Conservation (phyloP, 768 basidiomycete species). For the Mycena haematopus region DNA sequence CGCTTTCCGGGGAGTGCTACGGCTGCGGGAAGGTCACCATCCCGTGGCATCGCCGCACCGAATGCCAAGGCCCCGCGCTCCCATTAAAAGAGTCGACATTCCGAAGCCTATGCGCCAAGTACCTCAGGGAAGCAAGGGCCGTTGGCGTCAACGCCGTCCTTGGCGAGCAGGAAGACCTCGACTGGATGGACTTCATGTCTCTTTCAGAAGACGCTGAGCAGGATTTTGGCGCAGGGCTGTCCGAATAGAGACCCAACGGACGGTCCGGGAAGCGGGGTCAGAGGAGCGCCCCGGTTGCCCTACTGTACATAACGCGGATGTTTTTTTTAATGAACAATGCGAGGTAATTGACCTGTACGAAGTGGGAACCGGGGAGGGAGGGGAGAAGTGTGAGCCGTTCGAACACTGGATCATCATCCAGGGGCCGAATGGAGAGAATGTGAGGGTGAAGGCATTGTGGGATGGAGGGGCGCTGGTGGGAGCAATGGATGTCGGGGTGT, state of each 20-base stretch:
- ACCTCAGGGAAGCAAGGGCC: not conserved
- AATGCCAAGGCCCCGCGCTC: conserved; percentile 10
- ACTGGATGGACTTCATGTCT: conserved; percentile 18
- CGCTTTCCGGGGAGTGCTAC: conserved; percentile 23
- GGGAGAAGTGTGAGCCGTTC: conserved; percentile 30
- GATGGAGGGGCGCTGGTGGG: conserved; percentile 42
- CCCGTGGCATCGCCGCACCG: not conserved
- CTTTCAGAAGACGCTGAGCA: conserved; percentile 28
- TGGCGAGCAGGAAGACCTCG: not conserved
- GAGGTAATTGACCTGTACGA: conserved; percentile 14
- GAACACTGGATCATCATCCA: conserved; percentile 29
- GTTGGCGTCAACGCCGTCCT: not conserved
- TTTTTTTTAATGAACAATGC: conserved; percentile 8
- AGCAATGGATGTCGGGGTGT: conserved; percentile 33
- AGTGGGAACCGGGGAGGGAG: conserved; percentile 14
- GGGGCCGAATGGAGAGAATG: conserved; percentile 27
- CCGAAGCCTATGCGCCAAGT: conserved; percentile 2
- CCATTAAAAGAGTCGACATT: conserved; percentile 10
- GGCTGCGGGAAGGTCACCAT: conserved; percentile 16
- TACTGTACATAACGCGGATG: not conserved
- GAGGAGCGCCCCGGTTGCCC: conserved; percentile 20
- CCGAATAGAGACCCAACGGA: conserved; percentile 28
- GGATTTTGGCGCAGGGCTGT: conserved; percentile 33
- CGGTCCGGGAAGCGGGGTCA: conserved; percentile 16
- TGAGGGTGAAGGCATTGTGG: conserved; percentile 29